Evolutionary conservation across 2,329 filamentous ascomycete species (phyloP).

Genomic region (Cytospora leucostoma): DNA sequence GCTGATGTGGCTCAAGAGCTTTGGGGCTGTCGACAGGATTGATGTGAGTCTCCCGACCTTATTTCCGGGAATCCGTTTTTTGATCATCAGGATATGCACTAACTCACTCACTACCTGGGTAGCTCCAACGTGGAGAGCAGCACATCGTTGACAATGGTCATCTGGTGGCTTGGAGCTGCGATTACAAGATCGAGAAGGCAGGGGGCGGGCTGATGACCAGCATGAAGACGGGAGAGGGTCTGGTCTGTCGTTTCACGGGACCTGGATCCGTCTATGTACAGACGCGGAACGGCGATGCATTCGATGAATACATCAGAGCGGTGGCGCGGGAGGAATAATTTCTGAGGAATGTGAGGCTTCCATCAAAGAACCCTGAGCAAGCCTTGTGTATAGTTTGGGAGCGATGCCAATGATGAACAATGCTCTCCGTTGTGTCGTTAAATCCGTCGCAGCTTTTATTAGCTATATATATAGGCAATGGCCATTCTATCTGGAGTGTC

Average conservation of each 20-base stretch:
- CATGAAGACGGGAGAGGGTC: slow-evolving; percentile 30
- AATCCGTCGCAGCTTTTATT: no score
- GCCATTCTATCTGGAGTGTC: no score
- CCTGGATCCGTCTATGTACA: slow-evolving; percentile 29
- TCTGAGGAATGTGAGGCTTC: background rate
- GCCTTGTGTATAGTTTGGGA: no score
- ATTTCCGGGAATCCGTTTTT: no score
- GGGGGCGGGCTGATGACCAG: slow-evolving; percentile 29
- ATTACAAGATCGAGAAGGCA: slow-evolving; percentile 32
- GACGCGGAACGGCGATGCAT: slow-evolving; percentile 29
- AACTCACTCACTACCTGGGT: no score
- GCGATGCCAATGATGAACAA: no score
- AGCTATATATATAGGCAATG: no score
- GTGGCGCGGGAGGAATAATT: background rate
- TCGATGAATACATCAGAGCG: slow-evolving; percentile 15
- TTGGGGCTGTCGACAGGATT: slow-evolving; percentile 31
- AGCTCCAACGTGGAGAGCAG: slow-evolving; percentile 31
- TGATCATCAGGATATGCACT: no score
- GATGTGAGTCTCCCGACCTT: slow-evolving; percentile 27
- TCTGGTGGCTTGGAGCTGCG: slow-evolving; percentile 32
- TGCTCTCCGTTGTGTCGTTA: no score
- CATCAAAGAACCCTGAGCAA: background rate
- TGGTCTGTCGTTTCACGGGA: slow-evolving; percentile 31
- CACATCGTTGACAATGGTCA: slow-evolving; percentile 32
- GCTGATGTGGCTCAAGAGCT: slow-evolving; percentile 31